Percentiles rank a stretch among this genome's conserved stretches.
These are phyloP conservation scores for Fusarium temperatum DNA, from an alignment of 2,329 filamentous ascomycete species.

Conservation along the genomic window DNA sequence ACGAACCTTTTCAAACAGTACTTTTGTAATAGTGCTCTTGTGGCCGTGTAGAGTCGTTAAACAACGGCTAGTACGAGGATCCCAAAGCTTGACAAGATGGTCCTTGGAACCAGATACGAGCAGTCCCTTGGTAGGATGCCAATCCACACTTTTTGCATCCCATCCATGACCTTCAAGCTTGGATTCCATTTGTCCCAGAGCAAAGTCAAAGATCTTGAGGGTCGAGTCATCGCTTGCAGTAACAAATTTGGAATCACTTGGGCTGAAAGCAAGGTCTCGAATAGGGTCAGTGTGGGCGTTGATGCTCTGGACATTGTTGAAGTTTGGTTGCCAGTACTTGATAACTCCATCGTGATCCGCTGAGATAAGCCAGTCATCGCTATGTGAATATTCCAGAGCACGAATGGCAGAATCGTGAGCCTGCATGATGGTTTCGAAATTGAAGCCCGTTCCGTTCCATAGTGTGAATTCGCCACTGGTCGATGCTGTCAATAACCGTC, in stretches of 20 bases:
- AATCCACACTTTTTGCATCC: slow-evolving; percentile 97
- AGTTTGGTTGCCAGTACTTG: slow-evolving; percentile 99
- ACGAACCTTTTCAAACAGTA: slow-evolving; percentile 85
- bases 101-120: slow-evolving; percentile 98
- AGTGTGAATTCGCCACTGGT: slow-evolving; percentile 98
- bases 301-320: slow-evolving; percentile 97
- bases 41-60: slow-evolving; percentile 95
- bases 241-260: slow-evolving; percentile 94
- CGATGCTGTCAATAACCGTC: slow-evolving; percentile 88
- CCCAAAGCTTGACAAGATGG: slow-evolving; percentile 97
- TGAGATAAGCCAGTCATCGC: slow-evolving; percentile 95
- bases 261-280: slow-evolving; percentile 90
- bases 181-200: slow-evolving; percentile 82
- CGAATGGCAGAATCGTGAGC: slow-evolving; percentile 91
- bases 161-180: slow-evolving; percentile 93
- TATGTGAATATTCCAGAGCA: slow-evolving; percentile 88
- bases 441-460: slow-evolving; percentile 99
- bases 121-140: slow-evolving; percentile 94
- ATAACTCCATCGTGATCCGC: slow-evolving; percentile 94
- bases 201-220: slow-evolving; percentile 96
- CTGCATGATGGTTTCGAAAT: slow-evolving; percentile 99
- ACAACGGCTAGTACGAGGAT: slow-evolving; percentile 89
- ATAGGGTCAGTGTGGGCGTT: slow-evolving; percentile 91
- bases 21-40: slow-evolving; percentile 96
- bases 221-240: slow-evolving; percentile 94